Evolutionary conservation across 331 rosid genomes (phyloP), one percentile per base, ranked within the genome.

Genomic region (Arachis monticola): DNA sequence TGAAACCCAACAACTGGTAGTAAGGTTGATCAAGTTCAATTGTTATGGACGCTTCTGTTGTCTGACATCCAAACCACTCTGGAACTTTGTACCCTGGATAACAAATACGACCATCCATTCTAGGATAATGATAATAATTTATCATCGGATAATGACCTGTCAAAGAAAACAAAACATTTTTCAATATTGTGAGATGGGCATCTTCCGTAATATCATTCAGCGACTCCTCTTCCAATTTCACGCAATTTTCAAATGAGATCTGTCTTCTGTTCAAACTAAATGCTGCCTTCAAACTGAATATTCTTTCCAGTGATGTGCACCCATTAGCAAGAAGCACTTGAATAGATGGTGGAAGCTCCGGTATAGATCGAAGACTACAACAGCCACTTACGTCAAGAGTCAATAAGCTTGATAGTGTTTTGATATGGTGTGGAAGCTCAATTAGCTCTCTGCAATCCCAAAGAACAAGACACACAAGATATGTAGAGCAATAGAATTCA

Each of bases 301-400:
- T 14, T 1, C 60, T 74, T 44, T 55, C 7, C 30, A 69, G 50
- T 10, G 68, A 53, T 3, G 56, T 52, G 67, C 72, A 68, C 7
- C 60, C 47, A 17, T 41, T 52, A 48, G 35, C 84, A 42, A n/a
- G 44, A 2, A 80, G 40, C 2, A 3, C 5, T 48, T 4, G 1
- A 13, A 80, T 8, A 42, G 69, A 57, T 1, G 12, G 13, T 60
- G 73, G 73, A 48, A 80, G 76, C 14, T 69, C 73, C 6, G 73
- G 62, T 74, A 80, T n/a, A 53, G 68, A 74, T 6, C 3, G 47
- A 72, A 72, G 53, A 9, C 67, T 22, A 12, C 5, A 55, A 30
- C 84, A 74, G 30, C 62, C n/a, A 1, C 10, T 7, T 40, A 74
- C 11, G 8, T 1, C 0, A 17, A 80, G 78, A 6, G 2, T 2